Base-by-base conservation (phyloP, 441 rosid species). In the Erysimum cheiri region DNA sequence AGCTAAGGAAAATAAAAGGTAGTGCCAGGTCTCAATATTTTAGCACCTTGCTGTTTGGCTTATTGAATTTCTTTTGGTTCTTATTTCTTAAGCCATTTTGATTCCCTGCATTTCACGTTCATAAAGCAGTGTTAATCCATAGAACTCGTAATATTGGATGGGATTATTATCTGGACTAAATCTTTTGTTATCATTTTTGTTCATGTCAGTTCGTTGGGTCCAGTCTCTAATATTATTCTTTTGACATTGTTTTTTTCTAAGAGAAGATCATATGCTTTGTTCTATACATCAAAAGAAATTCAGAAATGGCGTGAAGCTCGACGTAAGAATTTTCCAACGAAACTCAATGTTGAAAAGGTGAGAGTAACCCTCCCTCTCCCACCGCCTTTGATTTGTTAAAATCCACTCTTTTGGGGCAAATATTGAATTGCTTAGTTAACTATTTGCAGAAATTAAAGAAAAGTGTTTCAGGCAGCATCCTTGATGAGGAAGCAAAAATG, bases 281-380 rank as follows among this genome's bases (percentile, higher is more conserved):
- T 49, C 49, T 93, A 93, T 69, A 69, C 93, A 49, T 77, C 81
- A 70, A 79, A 85, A 80, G 97, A 93, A 82, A 74, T 91, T 77
- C 79, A 75, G 69, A 82, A 75, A 78, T 93, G 98, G 98, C 73
- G 90, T 75, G 89, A 85, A 65, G 85, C 84, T 62, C 97, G 98
- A 43, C 88, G 76, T 74, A 93, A 78, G 80, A 80, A 85, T 74
- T 86, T 70, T 77, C 97, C 98, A 60, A 76, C 93, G 41, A 85
- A 83, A 60, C 77, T 77, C 80, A 84, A 80, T 66, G 60, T 80
- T 8, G 75, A 82, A 79, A 84, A 88, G 96, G 98, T 89, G 78
- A 59, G 81, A 44, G 76, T 74, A 26, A 28, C 56, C 48, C 67
- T 65, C 60, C 52, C 4, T 62, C 56, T 47, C 44, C 62, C 13